Evolutionary conservation across 176 grass and related monocot species (phyloP), one percentile per base, ranked within the genome.

Genomic region (Poa pratensis): DNA sequence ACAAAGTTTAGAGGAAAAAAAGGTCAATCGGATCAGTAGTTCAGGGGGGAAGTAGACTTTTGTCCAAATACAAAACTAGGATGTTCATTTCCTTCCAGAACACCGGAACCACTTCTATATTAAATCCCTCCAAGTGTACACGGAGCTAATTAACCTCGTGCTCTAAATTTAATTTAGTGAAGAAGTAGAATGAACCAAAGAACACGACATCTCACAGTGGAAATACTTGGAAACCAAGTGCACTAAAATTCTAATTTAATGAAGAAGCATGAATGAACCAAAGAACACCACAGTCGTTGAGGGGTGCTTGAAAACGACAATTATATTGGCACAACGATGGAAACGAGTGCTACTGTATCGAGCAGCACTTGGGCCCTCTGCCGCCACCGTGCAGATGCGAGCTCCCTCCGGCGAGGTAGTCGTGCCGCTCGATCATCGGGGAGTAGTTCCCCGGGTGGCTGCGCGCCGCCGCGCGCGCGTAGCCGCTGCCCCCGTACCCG

Each of bases 361-460:
- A 84, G 30, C 82, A 84, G 30, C 82, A 84, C 20, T 52, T 53
- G 45, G 72, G 30, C 15, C 11, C 15, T 64, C 50, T 52, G 15
- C 34, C 19, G 20, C 15, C 19, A 26, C 18, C 27, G 24, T 73
- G 42, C 68, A 39, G 68, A 27, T 24, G 32, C 16, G 30, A 16
- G 51, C 35, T 53, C 34, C 80, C 67, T 9, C 8, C 65, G 13
- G 32, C 15, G 35, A 1, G 5, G 50, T 53, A 2, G 67, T 72
- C 67, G 58, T 84, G 82, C 82, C 73, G 73, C 73, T 76, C 60
- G 59, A 84, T 52, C 82, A 84, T 77, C 71, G 82, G 82, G 19
- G 82, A 84, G 82, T 84, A 84, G 72, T 77, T 84, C 30, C 3
- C 82, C 59, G 82, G 82, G 59, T 84, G 73, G 73, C 73, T 77